Base-by-base conservation (phyloP, 257 asterid genomes). In the Solanum sparsipilum region DNA sequence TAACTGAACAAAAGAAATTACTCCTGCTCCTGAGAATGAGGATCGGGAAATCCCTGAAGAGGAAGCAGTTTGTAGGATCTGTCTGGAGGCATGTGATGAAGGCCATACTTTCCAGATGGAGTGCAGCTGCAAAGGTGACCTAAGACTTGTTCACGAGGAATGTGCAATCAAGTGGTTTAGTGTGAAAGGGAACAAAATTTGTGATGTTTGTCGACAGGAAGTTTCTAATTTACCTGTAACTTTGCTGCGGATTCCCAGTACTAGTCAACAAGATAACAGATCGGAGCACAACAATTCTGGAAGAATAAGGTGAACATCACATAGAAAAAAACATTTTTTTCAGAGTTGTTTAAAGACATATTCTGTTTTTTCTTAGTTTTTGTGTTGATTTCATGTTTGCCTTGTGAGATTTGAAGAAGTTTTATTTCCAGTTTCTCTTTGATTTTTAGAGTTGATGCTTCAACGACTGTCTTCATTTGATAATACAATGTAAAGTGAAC, bases 1-100 rank as follows among this genome's bases (percentile, higher is more conserved):
- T 9, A 25, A 31, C 5, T 72, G 48, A 86, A 85, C 79, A 95
- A 98, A 94, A 92, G 89, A 95, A 90, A 91, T 92, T 89, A 94
- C 92, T 87, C 96, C 95, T 46, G 94, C 71, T 63, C 90, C 94
- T n/a, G 93, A 58, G 23, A 92, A 90, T 1, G 96, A 91, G 90
- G 99, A 97, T 88, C 93, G 94, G 88, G 99, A 97, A 93, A 95
- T 97, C 87, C 98, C 99, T 10, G 99, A 97, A 94, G 99, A 97
- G 92, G 99, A 96, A 93, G 98, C 98, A 70, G 91, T 92, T 70
- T 97, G 99, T 92, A 92, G 99, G 91, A 97, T 97, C 85, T 97
- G 99, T 91, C 79, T 92, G 6, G 99, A 96, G 70, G 92, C 92
- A 12, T 95, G 98, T 89, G 98, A 94, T 78, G 99, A 96, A 92